Evolutionary conservation across 140 eudicot genomes (phyloP).

Genomic region (Erigeron philadelphicus): DNA sequence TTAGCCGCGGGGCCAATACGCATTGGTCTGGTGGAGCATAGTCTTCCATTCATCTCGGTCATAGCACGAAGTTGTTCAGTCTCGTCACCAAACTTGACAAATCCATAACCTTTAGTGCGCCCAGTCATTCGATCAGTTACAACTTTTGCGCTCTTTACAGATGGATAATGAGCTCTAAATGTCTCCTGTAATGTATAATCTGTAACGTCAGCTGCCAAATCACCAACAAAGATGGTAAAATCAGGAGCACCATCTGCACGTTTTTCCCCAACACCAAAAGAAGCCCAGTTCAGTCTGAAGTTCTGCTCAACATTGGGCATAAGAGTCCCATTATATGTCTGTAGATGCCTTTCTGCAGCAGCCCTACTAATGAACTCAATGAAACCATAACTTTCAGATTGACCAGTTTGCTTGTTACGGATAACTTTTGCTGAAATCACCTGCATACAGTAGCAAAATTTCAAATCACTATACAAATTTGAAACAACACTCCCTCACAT

Average conservation of each 20-base stretch:
- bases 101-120: conserved; percentile 86
- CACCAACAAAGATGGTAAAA: conserved; percentile 81
- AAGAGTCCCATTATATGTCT: conserved; percentile 60
- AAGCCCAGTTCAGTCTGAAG: conserved; percentile 87
- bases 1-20: conserved; percentile 89
- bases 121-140: conserved; percentile 80
- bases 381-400: conserved; percentile 91
- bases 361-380: conserved; percentile 68
- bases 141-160: conserved; percentile 85
- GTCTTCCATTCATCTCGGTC: conserved; percentile 87
- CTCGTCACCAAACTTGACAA: conserved; percentile 90
- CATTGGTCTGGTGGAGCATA: conserved; percentile 88
- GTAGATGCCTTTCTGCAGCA: conserved; percentile 82
- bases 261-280: conserved; percentile 88
- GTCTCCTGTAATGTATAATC: conserved; percentile 84
- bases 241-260: conserved; percentile 60
- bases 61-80: conserved; percentile 78
- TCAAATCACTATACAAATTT: background rate
- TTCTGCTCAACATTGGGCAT: conserved; percentile 79
- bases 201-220: conserved; percentile 82
- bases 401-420: conserved; percentile 80
- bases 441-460: conserved; percentile 32
- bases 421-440: conserved; percentile 77
- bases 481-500: background rate
- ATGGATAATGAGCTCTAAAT: conserved; percentile 65